phyloP scores from a whole-genome alignment of 108 stramenopile genomes.

The Parietichytrium sp. region DNA sequence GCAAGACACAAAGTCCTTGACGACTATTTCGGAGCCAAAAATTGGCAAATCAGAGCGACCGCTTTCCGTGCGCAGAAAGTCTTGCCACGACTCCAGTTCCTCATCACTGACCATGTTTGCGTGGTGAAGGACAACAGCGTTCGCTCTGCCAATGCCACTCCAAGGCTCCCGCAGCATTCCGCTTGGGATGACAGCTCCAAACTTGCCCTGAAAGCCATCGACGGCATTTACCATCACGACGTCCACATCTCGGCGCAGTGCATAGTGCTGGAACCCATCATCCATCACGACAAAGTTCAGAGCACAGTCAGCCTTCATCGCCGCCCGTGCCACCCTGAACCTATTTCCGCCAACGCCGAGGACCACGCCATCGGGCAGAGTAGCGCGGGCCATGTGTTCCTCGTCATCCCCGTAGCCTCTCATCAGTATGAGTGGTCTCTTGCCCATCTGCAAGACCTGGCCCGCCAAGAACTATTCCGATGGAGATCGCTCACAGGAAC shows the following conservation, averaged over 20 bases:
- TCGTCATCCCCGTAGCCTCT: neutral
- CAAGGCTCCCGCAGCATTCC: constrained; percentile 8
- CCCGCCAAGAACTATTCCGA: no score
- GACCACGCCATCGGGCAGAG: neutral
- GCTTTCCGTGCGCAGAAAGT: no score
- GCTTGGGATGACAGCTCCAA: neutral
- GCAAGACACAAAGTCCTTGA: no score
- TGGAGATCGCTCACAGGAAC: no score
- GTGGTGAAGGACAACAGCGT: constrained; percentile 31
- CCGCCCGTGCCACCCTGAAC: no score
- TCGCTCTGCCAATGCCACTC: neutral
- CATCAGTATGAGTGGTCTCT: no score
- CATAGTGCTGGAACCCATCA: constrained; percentile 7
- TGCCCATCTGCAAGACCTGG: no score
- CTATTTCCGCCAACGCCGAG: no score
- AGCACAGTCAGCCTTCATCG: no score
- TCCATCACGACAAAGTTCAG: neutral
- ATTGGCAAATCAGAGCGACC: no score
- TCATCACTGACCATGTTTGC: neutral
- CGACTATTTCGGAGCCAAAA: no score
- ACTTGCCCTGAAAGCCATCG: neutral
- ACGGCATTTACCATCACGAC: constrained; percentile 18
- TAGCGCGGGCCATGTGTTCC: neutral
- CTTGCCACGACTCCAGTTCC: no score
- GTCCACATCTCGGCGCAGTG: neutral